A percentile compares a stretch with the other conserved stretches of the same genome.
phyloP scores from a whole-genome alignment of 2,329 filamentous ascomycete species.

The Leptographium procerum region DNA sequence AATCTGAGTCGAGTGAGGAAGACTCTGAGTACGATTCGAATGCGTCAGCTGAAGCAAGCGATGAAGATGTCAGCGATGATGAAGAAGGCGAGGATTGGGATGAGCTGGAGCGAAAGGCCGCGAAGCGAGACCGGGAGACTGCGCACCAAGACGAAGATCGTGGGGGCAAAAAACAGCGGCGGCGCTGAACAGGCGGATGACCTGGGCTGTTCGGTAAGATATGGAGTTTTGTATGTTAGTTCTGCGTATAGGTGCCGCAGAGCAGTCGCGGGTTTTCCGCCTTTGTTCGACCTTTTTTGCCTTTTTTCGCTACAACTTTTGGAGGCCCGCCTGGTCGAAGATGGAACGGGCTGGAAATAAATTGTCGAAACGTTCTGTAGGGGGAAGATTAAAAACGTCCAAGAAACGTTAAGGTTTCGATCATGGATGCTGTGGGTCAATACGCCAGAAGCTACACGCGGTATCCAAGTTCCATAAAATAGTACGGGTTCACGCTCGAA shows the following conservation, averaged over 20 bases:
- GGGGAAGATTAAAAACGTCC: background rate
- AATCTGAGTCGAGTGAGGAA: constrained; percentile 64
- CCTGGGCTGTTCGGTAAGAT: background rate
- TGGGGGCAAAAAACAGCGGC: constrained; percentile 56
- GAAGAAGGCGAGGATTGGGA: constrained; percentile 88
- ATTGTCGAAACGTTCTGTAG: background rate
- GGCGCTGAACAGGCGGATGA: constrained; percentile 22
- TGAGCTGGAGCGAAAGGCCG: constrained; percentile 82
- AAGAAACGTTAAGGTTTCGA: background rate
- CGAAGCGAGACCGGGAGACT: constrained; percentile 64
- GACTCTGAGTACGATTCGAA: constrained; percentile 92
- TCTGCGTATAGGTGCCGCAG: background rate
- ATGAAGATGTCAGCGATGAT: constrained; percentile 62
- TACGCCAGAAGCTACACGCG: background rate
- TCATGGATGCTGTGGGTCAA: background rate
- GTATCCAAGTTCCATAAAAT: background rate
- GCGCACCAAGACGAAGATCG: constrained; percentile 66
- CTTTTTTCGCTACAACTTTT: background rate
- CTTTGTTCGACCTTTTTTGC: background rate
- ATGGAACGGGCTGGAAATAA: background rate
- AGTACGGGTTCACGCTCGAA: background rate
- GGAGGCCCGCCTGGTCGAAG: background rate
- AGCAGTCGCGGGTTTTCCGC: background rate
- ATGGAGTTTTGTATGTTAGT: background rate
- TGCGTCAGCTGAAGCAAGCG: constrained; percentile 68